Evolutionary conservation across 2,329 filamentous ascomycete genomes (phyloP), one percentile per base, ranked within the genome.

Genomic region (Drechslerella dactyloides): DNA sequence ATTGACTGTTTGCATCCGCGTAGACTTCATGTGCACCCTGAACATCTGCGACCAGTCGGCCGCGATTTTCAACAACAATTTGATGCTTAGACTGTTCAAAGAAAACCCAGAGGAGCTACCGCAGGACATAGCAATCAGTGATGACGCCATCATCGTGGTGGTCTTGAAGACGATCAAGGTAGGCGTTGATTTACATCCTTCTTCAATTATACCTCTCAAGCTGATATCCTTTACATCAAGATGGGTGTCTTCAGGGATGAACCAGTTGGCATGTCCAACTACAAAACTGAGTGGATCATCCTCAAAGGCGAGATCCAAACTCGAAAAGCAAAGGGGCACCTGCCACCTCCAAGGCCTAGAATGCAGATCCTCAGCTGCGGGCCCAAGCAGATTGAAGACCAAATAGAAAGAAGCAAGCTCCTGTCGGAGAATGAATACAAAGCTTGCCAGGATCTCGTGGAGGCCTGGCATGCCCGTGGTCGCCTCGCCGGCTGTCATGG

Each of bases 31-130:
- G 13, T 56, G 59, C 37, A 59, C 59, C n/a, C 23, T 70, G 8
- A 54, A 62, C 42, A 40, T 70, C 27, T 70, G 66, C 19, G 66
- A 70, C 30, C 42, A 70, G 23, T 70, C 66, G 1, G 66, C 66
- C 5, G 48, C 66, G 4, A 10, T 70, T n/a, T 40, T 55, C n/a
- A 30, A 37, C 6, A 64, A 54, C 17, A 30, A 50, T 4, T 21
- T 64, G 11, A 48, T 50, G 3, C 27, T 70, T 23, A 59, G 66
- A n/a, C 35, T 70, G 2, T 70, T 70, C 27, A 23, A 54, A 24
- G 46, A 59, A 11, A 24, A 51, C 24, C 24, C 59, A 15, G 55
- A 64, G 7, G 50, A 62, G 7, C 54, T 70, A 1, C 66, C 66
- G 1, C 42, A 64, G 19, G 50, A 46, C 11, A 42, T 70, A 13